These are phyloP conservation scores for Salix arbutifolia DNA, from an alignment of 345 rosid genomes.

Conservation along the genomic window DNA sequence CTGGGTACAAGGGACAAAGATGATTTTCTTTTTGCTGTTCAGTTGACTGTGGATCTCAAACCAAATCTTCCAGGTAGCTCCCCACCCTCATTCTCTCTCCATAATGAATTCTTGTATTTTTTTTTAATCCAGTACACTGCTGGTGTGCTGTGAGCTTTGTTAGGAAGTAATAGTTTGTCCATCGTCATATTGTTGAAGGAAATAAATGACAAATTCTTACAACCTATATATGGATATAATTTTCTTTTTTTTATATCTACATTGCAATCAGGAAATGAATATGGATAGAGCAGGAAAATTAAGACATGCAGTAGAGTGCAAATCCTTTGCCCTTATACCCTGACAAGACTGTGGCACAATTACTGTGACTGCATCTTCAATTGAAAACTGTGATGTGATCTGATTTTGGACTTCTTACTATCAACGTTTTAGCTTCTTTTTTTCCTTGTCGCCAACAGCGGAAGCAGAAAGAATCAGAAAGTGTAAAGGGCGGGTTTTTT, in stretches of 20 bases:
- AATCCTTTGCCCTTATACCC: not conserved
- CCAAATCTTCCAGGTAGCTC: conserved; percentile 93
- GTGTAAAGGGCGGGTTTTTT: conserved; percentile 88
- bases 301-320: not conserved
- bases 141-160: not conserved
- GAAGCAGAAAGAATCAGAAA: conserved; percentile 92
- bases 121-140: not conserved
- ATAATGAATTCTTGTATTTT: not conserved
- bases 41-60: conserved; percentile 94
- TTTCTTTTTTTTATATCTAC: not conserved
- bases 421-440: not conserved
- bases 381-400: not conserved
- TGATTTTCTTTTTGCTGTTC: conserved; percentile 70
- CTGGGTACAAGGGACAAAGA: conserved; percentile 69
- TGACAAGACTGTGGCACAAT: not conserved
- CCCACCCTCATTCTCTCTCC: not conserved
- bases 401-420: not conserved
- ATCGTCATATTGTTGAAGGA: not conserved
- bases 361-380: not conserved
- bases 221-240: not conserved
- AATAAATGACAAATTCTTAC: not conserved
- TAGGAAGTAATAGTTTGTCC: not conserved
- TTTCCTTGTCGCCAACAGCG: conserved; percentile 37
- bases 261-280: not conserved
- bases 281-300: not conserved